Base-by-base conservation (phyloP, 352 stramenopile genomes). In the Pythium volutum region DNA sequence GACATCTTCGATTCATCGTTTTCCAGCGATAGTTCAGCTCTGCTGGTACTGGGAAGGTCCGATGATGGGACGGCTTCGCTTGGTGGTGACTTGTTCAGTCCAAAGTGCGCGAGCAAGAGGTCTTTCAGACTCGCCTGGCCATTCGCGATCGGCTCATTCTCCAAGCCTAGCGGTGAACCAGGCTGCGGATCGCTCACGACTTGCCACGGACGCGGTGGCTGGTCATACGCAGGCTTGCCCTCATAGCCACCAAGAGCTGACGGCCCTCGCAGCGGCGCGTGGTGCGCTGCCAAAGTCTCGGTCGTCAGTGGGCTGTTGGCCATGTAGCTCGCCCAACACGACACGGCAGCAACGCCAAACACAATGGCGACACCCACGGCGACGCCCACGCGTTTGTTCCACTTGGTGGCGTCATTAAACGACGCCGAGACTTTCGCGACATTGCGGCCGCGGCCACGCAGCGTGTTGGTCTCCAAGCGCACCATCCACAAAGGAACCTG, bases 401-500 rank as follows among this genome's bases (percentile, higher is more conserved):
- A n/a, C 25, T 49, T n/a, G 14, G 4, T 25, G 4, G n/a, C 20
- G 11, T 33, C 25, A 43, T 43, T n/a, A n/a, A n/a, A 14, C 26
- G 41, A 25, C n/a, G 41, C 18, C 20, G n/a, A 43, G 1, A 38
- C 33, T 12, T 7, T 38, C 7, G 33, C 33, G 7, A 12, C 12
- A 25, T 4, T 50, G 43, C 22, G 48, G 16, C 22, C 50, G 50
- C 50, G 49, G 7, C 26, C 50, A 16, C 46, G 38, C 34, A 68
- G 47, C 29, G 41, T 47, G 31, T 46, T 41, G 16, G 54, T 62
- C 54, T 68, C 50, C 12, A 23, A 22, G 43, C 11, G 43, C 43
- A 22, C 55, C 61, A 29, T 59, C 43, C 0, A 55, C 12, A 25
- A 60, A 61, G 8, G 49, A 29, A 9, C 43, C 45, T 47, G 51